phyloP scores from a whole-genome alignment of 2,329 filamentous ascomycete genomes.

The Penicillium sp. region DNA sequence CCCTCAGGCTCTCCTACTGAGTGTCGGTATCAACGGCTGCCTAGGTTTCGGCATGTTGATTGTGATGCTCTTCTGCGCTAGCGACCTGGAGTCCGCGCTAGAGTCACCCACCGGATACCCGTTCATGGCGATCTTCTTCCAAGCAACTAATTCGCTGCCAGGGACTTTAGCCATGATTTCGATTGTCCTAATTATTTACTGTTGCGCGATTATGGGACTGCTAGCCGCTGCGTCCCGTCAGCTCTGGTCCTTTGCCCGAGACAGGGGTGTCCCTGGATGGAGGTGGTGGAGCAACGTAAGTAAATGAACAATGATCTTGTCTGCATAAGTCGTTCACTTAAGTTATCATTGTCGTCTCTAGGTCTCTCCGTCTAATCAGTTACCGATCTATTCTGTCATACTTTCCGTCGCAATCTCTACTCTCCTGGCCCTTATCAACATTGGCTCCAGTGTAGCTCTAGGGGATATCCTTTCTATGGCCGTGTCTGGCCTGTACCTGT shows the following conservation, averaged over 20 bases:
- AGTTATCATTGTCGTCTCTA: too few species aligned
- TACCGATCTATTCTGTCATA: conserved; percentile 31
- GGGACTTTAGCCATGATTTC: conserved; percentile 28
- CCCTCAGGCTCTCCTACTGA: conserved; percentile 38
- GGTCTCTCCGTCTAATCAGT: conserved; percentile 2
- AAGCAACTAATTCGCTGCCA: conserved; percentile 27
- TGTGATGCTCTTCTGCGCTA: conserved; percentile 40
- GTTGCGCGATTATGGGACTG: conserved; percentile 34
- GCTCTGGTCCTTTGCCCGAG: conserved; percentile 41
- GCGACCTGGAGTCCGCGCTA: conserved; percentile 30
- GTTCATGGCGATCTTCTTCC: conserved; percentile 36
- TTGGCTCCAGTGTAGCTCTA: conserved; percentile 52
- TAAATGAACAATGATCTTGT: not conserved
- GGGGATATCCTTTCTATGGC: conserved; percentile 53
- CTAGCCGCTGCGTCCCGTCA: conserved; percentile 37
- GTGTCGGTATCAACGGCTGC: conserved; percentile 36
- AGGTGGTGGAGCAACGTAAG: conserved; percentile 28
- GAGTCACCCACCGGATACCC: conserved; percentile 30
- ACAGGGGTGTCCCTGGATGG: conserved; percentile 37
- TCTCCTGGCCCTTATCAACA: conserved; percentile 53
- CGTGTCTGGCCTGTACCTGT: conserved; percentile 48
- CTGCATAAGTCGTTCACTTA: too few species aligned
- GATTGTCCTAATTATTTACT: conserved; percentile 30
- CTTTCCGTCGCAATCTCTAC: conserved; percentile 29
- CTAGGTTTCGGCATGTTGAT: conserved; percentile 41